Percentiles rank a stretch among this genome's conserved stretches.
phyloP scores from a whole-genome alignment of 208 protist genomes.

The Crithidia sp. region DNA sequence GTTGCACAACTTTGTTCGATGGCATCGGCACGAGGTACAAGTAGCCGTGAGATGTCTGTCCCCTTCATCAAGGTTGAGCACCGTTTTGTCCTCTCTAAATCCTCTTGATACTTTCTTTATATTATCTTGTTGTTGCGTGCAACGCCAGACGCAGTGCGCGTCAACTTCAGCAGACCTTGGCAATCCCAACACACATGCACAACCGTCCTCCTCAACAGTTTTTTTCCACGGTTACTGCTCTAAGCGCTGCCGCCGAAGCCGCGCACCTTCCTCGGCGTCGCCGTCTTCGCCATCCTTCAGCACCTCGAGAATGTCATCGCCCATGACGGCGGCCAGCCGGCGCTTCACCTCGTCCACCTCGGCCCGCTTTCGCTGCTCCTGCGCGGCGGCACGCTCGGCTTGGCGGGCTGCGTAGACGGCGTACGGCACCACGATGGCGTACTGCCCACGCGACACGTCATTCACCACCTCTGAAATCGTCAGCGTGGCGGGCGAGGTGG shows the following conservation, averaged over 20 bases:
- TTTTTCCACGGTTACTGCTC: slow-evolving; percentile 7
- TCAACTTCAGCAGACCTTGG: background rate
- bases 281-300: slow-evolving; percentile 25
- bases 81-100: no score
- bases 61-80: no score
- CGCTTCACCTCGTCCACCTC: slow-evolving; percentile 57
- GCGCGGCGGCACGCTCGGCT: slow-evolving; percentile 29
- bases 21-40: background rate
- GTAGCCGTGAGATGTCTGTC: background rate
- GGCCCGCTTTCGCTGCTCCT: slow-evolving; percentile 23
- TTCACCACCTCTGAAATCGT: slow-evolving; percentile 57
- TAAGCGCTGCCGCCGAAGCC: slow-evolving; percentile 16
- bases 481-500: slow-evolving; percentile 47
- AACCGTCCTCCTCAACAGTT: no score
- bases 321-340: slow-evolving; percentile 42
- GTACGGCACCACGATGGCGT: slow-evolving; percentile 47
- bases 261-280: background rate
- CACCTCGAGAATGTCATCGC: slow-evolving; percentile 31
- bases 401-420: slow-evolving; percentile 44
- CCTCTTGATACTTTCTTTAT: background rate
- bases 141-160: background rate
- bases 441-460: slow-evolving; percentile 46
- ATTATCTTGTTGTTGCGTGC: background rate
- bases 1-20: no score
- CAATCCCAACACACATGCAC: background rate